Evolutionary conservation across 768 basidiomycete species (phyloP).

Genomic region (Boletus rufocinnamomeus): DNA sequence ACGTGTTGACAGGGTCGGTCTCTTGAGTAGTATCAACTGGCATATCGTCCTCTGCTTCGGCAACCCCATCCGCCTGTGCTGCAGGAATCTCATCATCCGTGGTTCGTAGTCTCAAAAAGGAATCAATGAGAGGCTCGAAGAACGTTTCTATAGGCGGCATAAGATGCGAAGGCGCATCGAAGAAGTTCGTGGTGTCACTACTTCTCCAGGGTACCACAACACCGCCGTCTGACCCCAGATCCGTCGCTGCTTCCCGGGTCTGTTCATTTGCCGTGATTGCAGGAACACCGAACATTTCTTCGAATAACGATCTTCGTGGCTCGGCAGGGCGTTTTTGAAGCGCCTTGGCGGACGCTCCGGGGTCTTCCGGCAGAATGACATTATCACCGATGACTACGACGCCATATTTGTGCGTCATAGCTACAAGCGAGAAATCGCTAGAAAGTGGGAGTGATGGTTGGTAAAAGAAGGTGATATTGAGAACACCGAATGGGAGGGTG

Average conservation of each 20-base stretch:
- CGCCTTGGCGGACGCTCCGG: slow-evolving; percentile 45
- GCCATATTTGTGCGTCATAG: slow-evolving; percentile 66
- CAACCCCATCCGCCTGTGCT: slow-evolving; percentile 20
- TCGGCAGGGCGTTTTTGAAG: slow-evolving; percentile 31
- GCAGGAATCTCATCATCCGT: slow-evolving; percentile 19
- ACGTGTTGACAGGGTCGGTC: slow-evolving; percentile 17
- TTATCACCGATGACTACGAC: slow-evolving; percentile 71
- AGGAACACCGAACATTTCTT: slow-evolving; percentile 87
- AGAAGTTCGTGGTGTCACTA: slow-evolving; percentile 49
- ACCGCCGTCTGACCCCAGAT: slow-evolving; percentile 17
- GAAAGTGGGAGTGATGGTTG: slow-evolving; percentile 35
- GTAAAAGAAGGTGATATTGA: slow-evolving; percentile 45
- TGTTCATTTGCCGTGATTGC: slow-evolving; percentile 48
- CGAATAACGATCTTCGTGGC: slow-evolving; percentile 66
- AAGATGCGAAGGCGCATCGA: slow-evolving; percentile 73
- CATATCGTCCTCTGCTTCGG: slow-evolving; percentile 48
- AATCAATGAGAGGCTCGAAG: slow-evolving; percentile 63
- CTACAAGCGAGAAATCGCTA: slow-evolving; percentile 58
- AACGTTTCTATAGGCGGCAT: slow-evolving; percentile 72
- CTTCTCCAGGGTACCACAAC: slow-evolving; percentile 37
- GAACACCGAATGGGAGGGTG: slow-evolving; percentile 64
- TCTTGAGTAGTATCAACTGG: slow-evolving; percentile 36
- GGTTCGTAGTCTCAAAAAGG: slow-evolving; percentile 43
- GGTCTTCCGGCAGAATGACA: slow-evolving; percentile 41
- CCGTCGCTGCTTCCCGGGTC: slow-evolving; percentile 13